These are phyloP conservation scores for Senna tora DNA, from an alignment of 306 rosid genomes.

Conservation along the genomic window DNA sequence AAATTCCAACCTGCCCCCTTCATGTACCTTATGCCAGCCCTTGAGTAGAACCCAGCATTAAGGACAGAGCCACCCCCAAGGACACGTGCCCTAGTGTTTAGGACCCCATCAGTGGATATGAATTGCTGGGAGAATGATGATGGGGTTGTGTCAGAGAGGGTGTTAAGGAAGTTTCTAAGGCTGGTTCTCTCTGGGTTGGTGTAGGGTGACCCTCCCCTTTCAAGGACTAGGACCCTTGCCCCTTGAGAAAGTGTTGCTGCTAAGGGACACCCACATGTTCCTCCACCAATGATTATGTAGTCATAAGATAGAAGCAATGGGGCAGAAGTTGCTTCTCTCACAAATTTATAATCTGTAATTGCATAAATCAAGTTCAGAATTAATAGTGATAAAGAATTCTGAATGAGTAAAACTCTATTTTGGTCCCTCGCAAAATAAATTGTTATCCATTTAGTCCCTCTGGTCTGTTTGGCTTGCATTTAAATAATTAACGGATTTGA, in stretches of 20 bases:
- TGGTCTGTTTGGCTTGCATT: too few relatives aligned
- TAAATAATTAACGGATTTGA: too few relatives aligned
- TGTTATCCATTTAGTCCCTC: too few relatives aligned
- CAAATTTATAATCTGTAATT: slow-evolving; percentile 51
- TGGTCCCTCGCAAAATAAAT: too few relatives aligned
- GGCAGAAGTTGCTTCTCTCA: slow-evolving; percentile 60
- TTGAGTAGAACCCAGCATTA: slow-evolving; percentile 72
- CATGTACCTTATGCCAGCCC: slow-evolving; percentile 47
- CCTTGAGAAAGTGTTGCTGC: slow-evolving; percentile 77
- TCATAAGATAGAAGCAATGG: slow-evolving; percentile 52
- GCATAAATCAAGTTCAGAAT: too few relatives aligned
- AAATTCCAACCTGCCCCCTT: slow-evolving; percentile 56
- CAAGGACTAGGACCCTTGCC: slow-evolving; percentile 61
- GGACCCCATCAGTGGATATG: slow-evolving; percentile 63
- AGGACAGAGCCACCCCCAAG: slow-evolving; percentile 72
- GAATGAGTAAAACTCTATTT: too few relatives aligned
- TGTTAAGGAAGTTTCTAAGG: slow-evolving; percentile 43
- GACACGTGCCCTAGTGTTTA: slow-evolving; percentile 56
- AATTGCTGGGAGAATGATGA: slow-evolving; percentile 67
- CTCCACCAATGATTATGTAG: slow-evolving; percentile 81
- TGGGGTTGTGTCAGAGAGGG: slow-evolving; percentile 53
- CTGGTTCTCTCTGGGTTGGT: slow-evolving; percentile 48
- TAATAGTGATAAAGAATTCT: too few relatives aligned
- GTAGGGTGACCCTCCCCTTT: slow-evolving; percentile 82
- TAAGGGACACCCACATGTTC: slow-evolving; percentile 83